Base-by-base conservation (phyloP, 1,284 basidiomycete genomes). In the Sporisorium graminicola region DNA sequence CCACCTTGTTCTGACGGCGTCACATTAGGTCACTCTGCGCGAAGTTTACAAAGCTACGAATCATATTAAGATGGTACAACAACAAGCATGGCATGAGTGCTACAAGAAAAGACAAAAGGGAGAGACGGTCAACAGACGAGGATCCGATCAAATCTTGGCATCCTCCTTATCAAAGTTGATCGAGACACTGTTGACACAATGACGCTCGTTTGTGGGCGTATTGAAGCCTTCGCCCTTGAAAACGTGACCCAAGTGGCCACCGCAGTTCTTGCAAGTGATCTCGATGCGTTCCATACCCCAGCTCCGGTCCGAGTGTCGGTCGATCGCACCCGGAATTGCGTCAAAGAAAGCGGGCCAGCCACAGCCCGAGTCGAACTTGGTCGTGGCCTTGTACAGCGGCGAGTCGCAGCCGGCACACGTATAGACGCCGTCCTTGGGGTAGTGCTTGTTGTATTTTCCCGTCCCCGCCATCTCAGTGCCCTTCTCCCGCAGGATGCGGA, bases 311-410 rank as follows among this genome's bases (percentile, higher is more conserved):
- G 86, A 85, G 53, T 87, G 86, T 44, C 88, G 89, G 60, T 86
- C 89, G n/a, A 97, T 93, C 14, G 95, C 93, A 37, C 94, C 95
- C 1, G 94, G 95, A 65, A 97, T 91, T 3, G 94, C 93, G 83
- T 96, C 94, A 85, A 92, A 98, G 89, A 95, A 98, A 0, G 94
- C 94, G n/a, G 94, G 95, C 94, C 94, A 98, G 33, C 94, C 95
- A 82, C 94, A 98, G 12, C 94, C 94, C 63, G 92, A 94, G 80
- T 93, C 90, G 87, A 97, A 98, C 87, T 98, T 98, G 74, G 93
- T 94, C 33, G 89, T 89, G 80, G 93, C 93, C 87, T 88, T 86
- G 76, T 88, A 88, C 18, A 86, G 78, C 2, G 86, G 86, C 46
- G 84, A 75, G 26, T 81, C 72, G 72, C 86, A 87, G 6, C 84